Conservation (phyloP, 2,329 filamentous ascomycete genomes). For the Aspergillus floridensis region DNA sequence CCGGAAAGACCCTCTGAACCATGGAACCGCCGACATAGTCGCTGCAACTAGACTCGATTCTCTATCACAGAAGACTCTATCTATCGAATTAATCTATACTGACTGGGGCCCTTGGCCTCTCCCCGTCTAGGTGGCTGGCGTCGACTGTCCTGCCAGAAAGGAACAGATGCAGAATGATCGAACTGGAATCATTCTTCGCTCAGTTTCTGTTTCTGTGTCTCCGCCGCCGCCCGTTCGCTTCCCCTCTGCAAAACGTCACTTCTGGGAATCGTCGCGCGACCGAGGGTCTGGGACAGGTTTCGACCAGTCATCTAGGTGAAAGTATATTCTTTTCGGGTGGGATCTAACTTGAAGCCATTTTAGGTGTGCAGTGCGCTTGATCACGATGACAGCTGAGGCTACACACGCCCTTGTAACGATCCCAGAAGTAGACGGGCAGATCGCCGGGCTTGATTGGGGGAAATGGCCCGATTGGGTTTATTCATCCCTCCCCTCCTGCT, state of each 20-base stretch:
- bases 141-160: neutral
- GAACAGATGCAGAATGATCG: neutral
- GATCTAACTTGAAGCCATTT: neutral
- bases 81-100: neutral
- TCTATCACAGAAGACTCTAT: neutral
- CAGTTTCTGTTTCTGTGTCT: too few relatives aligned
- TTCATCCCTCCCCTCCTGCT: neutral
- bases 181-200: neutral
- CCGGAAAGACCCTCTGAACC: conserved; percentile 14
- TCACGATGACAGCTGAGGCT: neutral
- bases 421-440: neutral
- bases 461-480: neutral
- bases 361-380: neutral
- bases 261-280: neutral
- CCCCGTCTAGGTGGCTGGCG: neutral
- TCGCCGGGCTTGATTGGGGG: neutral
- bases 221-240: too few relatives aligned
- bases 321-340: neutral
- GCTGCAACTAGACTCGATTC: conserved; percentile 7
- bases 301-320: neutral
- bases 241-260: neutral
- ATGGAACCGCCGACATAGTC: conserved; percentile 15
- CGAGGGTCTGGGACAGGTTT: neutral
- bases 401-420: neutral
- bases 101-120: neutral